phyloP scores from a whole-genome alignment of 2,329 filamentous ascomycete species.

The Davidsoniella australis region DNA sequence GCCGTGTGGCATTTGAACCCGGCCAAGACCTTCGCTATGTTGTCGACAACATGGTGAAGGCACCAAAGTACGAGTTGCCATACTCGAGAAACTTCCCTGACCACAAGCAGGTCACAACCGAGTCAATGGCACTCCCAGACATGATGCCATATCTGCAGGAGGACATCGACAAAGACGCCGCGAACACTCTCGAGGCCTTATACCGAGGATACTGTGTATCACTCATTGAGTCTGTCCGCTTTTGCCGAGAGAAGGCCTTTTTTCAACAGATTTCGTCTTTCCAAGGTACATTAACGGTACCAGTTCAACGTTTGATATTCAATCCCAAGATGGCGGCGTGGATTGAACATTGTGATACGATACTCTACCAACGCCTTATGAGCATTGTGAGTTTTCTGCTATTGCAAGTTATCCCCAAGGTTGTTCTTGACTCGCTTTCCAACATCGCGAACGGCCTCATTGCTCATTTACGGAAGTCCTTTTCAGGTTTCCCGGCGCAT shows the following conservation, averaged over 20 bases:
- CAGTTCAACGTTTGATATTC: slow-evolving; percentile 80
- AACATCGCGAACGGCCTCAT: slow-evolving; percentile 74
- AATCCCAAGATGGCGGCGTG: slow-evolving; percentile 69
- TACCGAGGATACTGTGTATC: slow-evolving; percentile 94
- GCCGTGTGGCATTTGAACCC: slow-evolving; percentile 8
- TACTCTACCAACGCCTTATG: slow-evolving; percentile 95
- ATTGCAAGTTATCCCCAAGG: slow-evolving; percentile 76
- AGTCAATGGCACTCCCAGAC: slow-evolving; percentile 63
- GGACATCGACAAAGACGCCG: slow-evolving; percentile 73
- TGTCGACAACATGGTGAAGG: slow-evolving; percentile 37
- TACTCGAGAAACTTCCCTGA: slow-evolving; percentile 33
- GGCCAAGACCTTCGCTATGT: slow-evolving; percentile 10
- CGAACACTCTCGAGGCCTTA: slow-evolving; percentile 67
- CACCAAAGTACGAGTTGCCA: slow-evolving; percentile 40
- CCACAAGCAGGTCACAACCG: slow-evolving; percentile 36
- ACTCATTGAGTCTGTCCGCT: slow-evolving; percentile 85
- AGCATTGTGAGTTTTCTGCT: slow-evolving; percentile 77
- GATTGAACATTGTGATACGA: slow-evolving; percentile 91
- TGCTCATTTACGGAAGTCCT: slow-evolving; percentile 65
- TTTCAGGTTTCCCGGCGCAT: slow-evolving; percentile 69
- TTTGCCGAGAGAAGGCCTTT: slow-evolving; percentile 92
- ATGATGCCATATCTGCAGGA: slow-evolving; percentile 67
- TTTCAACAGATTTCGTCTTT: slow-evolving; percentile 91
- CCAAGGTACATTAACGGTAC: slow-evolving; percentile 88
- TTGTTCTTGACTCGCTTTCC: slow-evolving; percentile 70